Percentiles rank a stretch among this genome's conserved stretches.
phyloP scores from a whole-genome alignment of 2,329 filamentous ascomycete species.

The Falciphora oryzae region DNA sequence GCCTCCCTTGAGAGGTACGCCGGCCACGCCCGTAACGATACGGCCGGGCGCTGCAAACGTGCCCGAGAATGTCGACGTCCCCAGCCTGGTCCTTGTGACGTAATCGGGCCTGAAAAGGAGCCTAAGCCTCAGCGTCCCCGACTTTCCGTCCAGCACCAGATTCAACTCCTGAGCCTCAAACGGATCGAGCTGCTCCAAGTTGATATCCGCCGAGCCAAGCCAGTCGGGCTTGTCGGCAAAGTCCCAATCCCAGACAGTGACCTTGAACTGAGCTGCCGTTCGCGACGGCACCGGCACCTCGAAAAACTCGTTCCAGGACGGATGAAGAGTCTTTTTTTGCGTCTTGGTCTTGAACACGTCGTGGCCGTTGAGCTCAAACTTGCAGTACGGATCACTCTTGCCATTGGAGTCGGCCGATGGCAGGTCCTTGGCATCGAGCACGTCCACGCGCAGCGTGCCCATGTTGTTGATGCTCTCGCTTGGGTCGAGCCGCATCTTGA shows the following conservation, averaged over 20 bases:
- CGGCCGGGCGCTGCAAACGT: conserved; percentile 83
- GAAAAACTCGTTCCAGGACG: conserved; percentile 95
- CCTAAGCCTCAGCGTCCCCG: conserved; percentile 73
- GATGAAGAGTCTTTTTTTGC: conserved; percentile 93
- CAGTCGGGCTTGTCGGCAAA: conserved; percentile 93
- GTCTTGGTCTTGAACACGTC: conserved; percentile 93
- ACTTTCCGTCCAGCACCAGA: conserved; percentile 80
- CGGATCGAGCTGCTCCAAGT: conserved; percentile 74
- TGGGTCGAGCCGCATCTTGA: conserved; percentile 89
- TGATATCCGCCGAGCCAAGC: conserved; percentile 71
- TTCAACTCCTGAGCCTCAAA: conserved; percentile 74
- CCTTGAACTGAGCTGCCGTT: conserved; percentile 75
- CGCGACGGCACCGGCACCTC: conserved; percentile 77
- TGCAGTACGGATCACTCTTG: conserved; percentile 95
- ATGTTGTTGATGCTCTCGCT: conserved; percentile 99
- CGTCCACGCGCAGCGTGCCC: conserved; percentile 88
- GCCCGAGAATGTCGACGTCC: conserved; percentile 86
- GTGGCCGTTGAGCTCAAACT: conserved; percentile 83
- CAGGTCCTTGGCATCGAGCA: conserved; percentile 80
- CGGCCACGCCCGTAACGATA: conserved; percentile 74
- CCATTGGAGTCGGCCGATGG: conserved; percentile 93
- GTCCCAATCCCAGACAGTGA: conserved; percentile 91
- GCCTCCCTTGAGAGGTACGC: conserved; percentile 90
- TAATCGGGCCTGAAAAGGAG: conserved; percentile 93
- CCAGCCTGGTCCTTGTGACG: conserved; percentile 77